A percentile compares a stretch with the other conserved stretches of the same genome.
phyloP scores from a whole-genome alignment of 306 rosid species.

The Purshia tridentata region DNA sequence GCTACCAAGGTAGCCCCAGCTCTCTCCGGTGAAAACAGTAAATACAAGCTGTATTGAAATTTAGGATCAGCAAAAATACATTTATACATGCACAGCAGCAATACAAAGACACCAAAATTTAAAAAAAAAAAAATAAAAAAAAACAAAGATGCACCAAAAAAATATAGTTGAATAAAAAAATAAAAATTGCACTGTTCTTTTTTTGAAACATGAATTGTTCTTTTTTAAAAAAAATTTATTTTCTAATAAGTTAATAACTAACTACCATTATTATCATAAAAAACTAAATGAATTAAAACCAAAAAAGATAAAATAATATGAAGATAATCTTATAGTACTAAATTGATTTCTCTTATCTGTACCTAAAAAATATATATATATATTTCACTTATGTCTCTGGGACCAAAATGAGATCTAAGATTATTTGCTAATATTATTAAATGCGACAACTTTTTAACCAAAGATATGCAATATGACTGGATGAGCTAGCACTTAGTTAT shows the following conservation, averaged over 20 bases:
- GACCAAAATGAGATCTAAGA: too few relatives aligned
- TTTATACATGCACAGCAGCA: background rate
- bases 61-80: conserved; percentile 13
- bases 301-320: background rate
- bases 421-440: too few relatives aligned
- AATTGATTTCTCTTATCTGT: too few relatives aligned
- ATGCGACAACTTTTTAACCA: too few relatives aligned
- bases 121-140: background rate
- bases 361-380: too few relatives aligned
- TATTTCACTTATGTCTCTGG: too few relatives aligned
- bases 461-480: too few relatives aligned
- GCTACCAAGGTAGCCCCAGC: conserved; percentile 98
- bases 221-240: too few relatives aligned
- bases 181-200: too few relatives aligned
- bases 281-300: background rate
- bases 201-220: too few relatives aligned
- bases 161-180: background rate
- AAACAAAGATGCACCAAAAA: background rate
- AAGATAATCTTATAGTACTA: background rate
- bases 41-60: conserved; percentile 79
- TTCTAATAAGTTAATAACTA: too few relatives aligned
- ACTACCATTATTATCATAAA: background rate
- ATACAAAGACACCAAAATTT: background rate
- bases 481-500: too few relatives aligned
- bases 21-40: conserved; percentile 82